phyloP scores from a whole-genome alignment of 2,329 filamentous ascomycete genomes.

The Ciborinia camelliae region DNA sequence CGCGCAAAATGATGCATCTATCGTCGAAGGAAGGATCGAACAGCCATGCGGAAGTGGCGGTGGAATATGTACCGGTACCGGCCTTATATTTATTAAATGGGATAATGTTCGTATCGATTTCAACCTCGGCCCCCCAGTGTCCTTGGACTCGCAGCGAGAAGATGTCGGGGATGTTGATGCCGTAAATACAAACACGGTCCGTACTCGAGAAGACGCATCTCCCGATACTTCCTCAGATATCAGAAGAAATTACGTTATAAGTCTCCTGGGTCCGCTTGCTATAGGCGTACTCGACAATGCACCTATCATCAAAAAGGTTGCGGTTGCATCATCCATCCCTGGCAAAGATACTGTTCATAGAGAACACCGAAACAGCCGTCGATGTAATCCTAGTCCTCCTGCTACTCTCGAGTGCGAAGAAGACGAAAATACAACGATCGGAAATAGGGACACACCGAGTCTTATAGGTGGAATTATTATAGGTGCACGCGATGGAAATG shows the following conservation, averaged over 20 bases:
- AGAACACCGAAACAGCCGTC: accelerated
- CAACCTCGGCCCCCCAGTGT: too few species aligned
- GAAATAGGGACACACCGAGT: background rate
- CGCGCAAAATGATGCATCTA: too few species aligned
- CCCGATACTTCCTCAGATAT: background rate
- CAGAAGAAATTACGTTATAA: background rate
- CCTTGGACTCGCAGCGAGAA: too few species aligned
- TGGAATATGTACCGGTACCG: too few species aligned
- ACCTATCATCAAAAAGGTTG: background rate
- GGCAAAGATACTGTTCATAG: background rate
- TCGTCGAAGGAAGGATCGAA: too few species aligned
- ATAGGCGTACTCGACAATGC: too few species aligned
- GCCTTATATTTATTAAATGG: too few species aligned
- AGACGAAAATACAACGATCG: too few species aligned
- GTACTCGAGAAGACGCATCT: background rate
- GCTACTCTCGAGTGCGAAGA: background rate
- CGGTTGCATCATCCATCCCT: background rate
- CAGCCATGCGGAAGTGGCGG: too few species aligned
- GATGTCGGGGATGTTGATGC: too few species aligned
- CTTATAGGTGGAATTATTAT: background rate
- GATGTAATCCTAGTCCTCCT: background rate
- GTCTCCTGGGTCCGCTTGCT: too few species aligned
- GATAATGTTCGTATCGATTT: too few species aligned
- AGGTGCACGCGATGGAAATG: background rate
- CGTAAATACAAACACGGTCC: background rate